phyloP scores from a whole-genome alignment of 2,329 filamentous ascomycete species.

The Colletotrichum caudatum region DNA sequence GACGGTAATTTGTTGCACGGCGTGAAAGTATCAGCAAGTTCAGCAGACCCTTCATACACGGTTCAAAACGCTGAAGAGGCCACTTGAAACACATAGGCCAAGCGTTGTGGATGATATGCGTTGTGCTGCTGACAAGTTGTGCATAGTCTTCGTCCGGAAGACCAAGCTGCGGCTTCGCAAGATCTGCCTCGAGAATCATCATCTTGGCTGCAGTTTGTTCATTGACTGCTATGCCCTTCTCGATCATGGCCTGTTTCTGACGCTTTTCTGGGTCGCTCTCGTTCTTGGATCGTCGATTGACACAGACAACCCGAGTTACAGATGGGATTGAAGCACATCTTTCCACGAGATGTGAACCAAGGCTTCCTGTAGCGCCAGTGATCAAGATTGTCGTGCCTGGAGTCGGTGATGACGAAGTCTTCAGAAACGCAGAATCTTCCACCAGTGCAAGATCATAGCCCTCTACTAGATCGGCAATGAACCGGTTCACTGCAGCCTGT shows the following conservation, averaged over 20 bases:
- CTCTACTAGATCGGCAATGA: background rate
- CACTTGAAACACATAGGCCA: slow-evolving; percentile 62
- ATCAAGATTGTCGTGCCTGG: slow-evolving; percentile 47
- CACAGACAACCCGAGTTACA: slow-evolving; percentile 54
- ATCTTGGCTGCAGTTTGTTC: background rate
- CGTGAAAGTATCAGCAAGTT: slow-evolving; percentile 60
- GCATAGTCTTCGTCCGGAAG: slow-evolving; percentile 54
- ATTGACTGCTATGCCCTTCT: background rate
- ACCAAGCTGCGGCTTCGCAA: slow-evolving; percentile 55
- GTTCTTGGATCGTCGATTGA: slow-evolving; percentile 55
- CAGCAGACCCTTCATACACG: slow-evolving; percentile 59
- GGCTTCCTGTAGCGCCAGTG: slow-evolving; percentile 55
- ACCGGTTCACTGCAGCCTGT: slow-evolving; percentile 8
- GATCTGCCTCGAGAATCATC: background rate
- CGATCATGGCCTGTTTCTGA: background rate
- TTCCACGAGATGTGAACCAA: slow-evolving; percentile 53
- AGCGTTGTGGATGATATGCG: slow-evolving; percentile 64
- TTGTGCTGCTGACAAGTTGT: slow-evolving; percentile 53
- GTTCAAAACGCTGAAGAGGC: slow-evolving; percentile 53
- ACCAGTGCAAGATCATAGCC: background rate
- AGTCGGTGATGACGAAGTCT: background rate
- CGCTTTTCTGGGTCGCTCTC: slow-evolving; percentile 10
- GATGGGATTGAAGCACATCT: slow-evolving; percentile 45
- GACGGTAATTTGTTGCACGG: background rate
- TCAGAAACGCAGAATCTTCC: background rate